Evolutionary conservation across 768 basidiomycete species (phyloP), one percentile per base, ranked within the genome.

Genomic region (Cystobasidium onofrii): DNA sequence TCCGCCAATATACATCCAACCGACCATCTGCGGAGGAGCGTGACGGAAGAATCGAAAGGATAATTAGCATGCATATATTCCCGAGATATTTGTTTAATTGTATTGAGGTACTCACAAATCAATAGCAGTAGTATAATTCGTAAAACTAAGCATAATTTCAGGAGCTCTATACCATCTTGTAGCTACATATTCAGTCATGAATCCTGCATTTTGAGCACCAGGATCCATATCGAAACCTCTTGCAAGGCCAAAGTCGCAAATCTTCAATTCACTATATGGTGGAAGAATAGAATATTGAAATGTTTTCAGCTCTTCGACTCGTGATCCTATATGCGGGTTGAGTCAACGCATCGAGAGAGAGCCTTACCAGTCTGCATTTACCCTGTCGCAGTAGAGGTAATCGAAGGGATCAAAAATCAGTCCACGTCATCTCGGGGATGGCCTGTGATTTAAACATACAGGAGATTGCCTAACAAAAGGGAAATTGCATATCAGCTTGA

Each of bases 131-230:
- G 82, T 83, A 78, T 82, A 80, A 73, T 79, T 77, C 33, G 75
- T 74, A 70, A 80, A 79, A 36, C 73, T 93, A 78, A 98, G 81
- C 96, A 98, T 99, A 82, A 98, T 99, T 83, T 99, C 96, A 0
- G 96, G 95, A 25, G 95, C 95, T 41, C 95, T 85, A 81, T 99
- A 99, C 95, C 95, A 98, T 72, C 95, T 86, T 9, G 95, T 99
- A n/a, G 95, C 95, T 36, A 98, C 82, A 81, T 95, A 98, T 83
- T 98, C 96, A 0, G 96, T 98, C 95, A 98, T 97, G 83, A 98
- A 97, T 0, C 95, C 95, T 57, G 83, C 81, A 55, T 80, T 80
- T 66, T 80, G 81, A 71, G 80, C 69, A 78, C 80, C 76, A 79
- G 73, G 67, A 43, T 79, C 79, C 39, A 74, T 73, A 55, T 78